A percentile compares a stretch with the other conserved stretches of the same genome.
These are phyloP conservation scores for Starmerella stigmatis DNA, from an alignment of 805 yeast species.

Conservation along the genomic window DNA sequence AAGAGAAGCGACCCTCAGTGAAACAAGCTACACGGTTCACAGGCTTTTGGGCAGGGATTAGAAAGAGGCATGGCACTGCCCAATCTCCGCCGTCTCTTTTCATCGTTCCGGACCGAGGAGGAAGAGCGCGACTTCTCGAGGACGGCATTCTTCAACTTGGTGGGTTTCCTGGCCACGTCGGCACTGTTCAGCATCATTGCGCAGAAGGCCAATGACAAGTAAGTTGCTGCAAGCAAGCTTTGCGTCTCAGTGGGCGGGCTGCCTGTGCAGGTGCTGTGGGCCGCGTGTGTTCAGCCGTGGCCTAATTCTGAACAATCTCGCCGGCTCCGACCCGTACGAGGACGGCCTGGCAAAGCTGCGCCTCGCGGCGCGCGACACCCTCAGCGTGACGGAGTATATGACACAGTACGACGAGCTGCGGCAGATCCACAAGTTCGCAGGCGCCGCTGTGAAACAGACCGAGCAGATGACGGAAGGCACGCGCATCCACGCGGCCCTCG, in stretches of 20 bases:
- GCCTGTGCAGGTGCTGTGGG: no score
- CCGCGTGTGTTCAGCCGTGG: neutral
- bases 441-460: neutral
- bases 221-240: no score
- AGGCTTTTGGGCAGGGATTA: neutral
- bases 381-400: slow-evolving; percentile 16
- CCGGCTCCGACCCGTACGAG: neutral
- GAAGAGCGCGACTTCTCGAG: slow-evolving; percentile 71
- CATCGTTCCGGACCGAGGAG: slow-evolving; percentile 75
- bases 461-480: slow-evolving; percentile 12
- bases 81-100: slow-evolving; percentile 65
- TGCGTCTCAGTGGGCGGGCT: no score
- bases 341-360: slow-evolving; percentile 2
- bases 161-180: slow-evolving; percentile 74
- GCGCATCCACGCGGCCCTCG: slow-evolving; percentile 10
- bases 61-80: slow-evolving; percentile 43
- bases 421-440: slow-evolving; percentile 11
- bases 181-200: slow-evolving; percentile 73
- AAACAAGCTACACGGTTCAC: neutral
- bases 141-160: slow-evolving; percentile 49
- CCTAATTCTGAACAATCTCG: neutral
- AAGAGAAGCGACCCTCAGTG: no score
- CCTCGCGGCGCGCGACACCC: neutral
- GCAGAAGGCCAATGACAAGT: slow-evolving; percentile 35
- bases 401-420: slow-evolving; percentile 19